These are phyloP conservation scores for Filosporella fistucella DNA, from an alignment of 495 filamentous ascomycete genomes.

Conservation along the genomic window DNA sequence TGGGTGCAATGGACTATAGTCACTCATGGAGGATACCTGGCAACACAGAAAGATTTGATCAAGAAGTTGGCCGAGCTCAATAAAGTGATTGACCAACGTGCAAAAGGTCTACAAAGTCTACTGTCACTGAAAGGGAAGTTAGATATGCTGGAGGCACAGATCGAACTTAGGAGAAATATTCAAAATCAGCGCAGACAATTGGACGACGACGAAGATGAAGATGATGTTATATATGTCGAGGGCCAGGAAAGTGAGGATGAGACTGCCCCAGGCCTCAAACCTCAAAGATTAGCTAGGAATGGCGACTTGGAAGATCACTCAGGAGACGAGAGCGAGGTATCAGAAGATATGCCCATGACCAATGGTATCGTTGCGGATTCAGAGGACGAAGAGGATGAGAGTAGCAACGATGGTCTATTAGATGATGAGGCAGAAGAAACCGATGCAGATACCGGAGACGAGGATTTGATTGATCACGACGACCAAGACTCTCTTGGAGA, in stretches of 20 bases:
- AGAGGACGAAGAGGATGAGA: constrained; percentile 38
- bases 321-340: constrained; percentile 24
- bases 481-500: constrained; percentile 35
- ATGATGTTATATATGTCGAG: constrained; percentile 83
- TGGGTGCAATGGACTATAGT: constrained; percentile 98
- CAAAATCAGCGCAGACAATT: constrained; percentile 31
- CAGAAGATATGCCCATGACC: constrained; percentile 28
- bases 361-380: constrained; percentile 35
- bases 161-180: constrained; percentile 68
- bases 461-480: constrained; percentile 40
- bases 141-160: constrained; percentile 58
- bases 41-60: constrained; percentile 72
- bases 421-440: constrained; percentile 36
- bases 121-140: constrained; percentile 53
- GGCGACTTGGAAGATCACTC: constrained; percentile 25
- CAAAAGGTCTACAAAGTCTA: constrained; percentile 73
- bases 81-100: constrained; percentile 80
- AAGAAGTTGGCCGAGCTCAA: constrained; percentile 71
- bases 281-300: constrained; percentile 26
- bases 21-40: constrained; percentile 87
- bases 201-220: constrained; percentile 63
- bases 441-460: constrained; percentile 35
- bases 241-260: constrained; percentile 55
- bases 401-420: constrained; percentile 23
- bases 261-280: constrained; percentile 27